Conservation (phyloP, 345 rosid genomes). For the Geranium rotundifolium region DNA sequence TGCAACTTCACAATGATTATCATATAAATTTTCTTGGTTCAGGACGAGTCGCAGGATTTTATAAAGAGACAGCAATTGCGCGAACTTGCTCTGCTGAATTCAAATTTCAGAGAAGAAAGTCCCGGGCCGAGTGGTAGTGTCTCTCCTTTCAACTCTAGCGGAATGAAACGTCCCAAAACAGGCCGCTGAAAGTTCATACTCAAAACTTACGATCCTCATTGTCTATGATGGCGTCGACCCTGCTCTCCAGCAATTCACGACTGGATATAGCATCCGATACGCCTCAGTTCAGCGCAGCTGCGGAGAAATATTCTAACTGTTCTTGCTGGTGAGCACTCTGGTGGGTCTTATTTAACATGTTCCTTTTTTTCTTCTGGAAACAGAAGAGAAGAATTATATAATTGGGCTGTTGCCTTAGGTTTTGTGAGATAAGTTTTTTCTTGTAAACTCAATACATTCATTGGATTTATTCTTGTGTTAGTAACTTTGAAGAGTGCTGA, state of each 20-base stretch:
- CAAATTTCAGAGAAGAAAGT: slow-evolving; percentile 88
- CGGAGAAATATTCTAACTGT: slow-evolving; percentile 39
- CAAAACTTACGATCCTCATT: slow-evolving; percentile 1
- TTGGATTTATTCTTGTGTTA: slow-evolving; percentile 55
- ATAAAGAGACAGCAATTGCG: slow-evolving; percentile 94
- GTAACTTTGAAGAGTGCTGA: slow-evolving; percentile 25
- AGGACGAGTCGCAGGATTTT: slow-evolving; percentile 95
- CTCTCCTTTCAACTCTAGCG: slow-evolving; percentile 89
- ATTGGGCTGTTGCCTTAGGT: slow-evolving; percentile 26
- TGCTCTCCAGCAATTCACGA: slow-evolving; percentile 18
- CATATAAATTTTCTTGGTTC: slow-evolving; percentile 10
- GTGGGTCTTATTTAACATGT: slow-evolving; percentile 15
- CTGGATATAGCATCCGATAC: slow-evolving; percentile 24
- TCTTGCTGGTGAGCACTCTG: slow-evolving; percentile 35
- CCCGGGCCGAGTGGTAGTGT: slow-evolving; percentile 93
- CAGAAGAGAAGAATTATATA: slow-evolving; percentile 15
- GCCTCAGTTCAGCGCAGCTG: slow-evolving; percentile 21
- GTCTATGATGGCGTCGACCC: slow-evolving; percentile 13
- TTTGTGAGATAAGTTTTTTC: slow-evolving; percentile 31
- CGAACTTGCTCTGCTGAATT: slow-evolving; percentile 81
- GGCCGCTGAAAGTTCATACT: slow-evolving; percentile 39
- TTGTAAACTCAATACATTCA: slow-evolving; percentile 36
- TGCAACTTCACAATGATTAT: not conserved
- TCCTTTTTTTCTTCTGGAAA: slow-evolving; percentile 12
- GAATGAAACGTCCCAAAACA: slow-evolving; percentile 95